Evolutionary conservation across 2,329 filamentous ascomycete genomes (phyloP).

Genomic region (Clonostachys solani): DNA sequence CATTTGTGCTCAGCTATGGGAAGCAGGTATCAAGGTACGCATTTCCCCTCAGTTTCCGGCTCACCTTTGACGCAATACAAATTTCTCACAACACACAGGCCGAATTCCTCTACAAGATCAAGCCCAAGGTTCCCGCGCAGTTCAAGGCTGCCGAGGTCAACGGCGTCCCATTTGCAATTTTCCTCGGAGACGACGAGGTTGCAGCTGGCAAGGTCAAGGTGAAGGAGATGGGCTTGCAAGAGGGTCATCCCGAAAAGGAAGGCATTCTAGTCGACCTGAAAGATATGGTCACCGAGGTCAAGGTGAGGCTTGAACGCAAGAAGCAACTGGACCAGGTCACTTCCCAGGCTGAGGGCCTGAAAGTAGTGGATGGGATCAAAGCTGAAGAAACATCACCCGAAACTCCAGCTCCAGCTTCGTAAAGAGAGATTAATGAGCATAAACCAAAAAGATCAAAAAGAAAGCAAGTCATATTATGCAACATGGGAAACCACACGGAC

Average conservation of each 20-base stretch:
- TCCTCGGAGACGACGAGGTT: slow-evolving; percentile 88
- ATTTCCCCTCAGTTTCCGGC: neutral
- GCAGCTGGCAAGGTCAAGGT: slow-evolving; percentile 79
- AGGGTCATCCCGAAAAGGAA: slow-evolving; percentile 87
- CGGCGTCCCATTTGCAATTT: slow-evolving; percentile 79
- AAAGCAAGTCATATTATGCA: no score
- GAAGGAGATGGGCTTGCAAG: slow-evolving; percentile 71
- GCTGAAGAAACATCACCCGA: slow-evolving; percentile 20
- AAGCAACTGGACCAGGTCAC: slow-evolving; percentile 37
- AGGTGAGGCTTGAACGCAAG: slow-evolving; percentile 35
- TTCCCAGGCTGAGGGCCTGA: slow-evolving; percentile 35
- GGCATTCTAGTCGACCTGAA: slow-evolving; percentile 68
- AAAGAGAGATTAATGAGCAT: no score
- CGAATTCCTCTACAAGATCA: slow-evolving; percentile 85
- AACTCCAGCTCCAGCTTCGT: no score
- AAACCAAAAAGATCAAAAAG: no score
- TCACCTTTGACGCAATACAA: slow-evolving; percentile 3
- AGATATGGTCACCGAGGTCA: slow-evolving; percentile 61
- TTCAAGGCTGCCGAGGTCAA: slow-evolving; percentile 85
- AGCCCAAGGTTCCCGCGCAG: slow-evolving; percentile 82
- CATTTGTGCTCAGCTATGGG: slow-evolving; percentile 74
- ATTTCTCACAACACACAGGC: slow-evolving; percentile 37
- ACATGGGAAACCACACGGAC: no score
- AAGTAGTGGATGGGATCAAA: slow-evolving; percentile 41
- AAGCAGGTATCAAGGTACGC: slow-evolving; percentile 75